Evolutionary conservation across 2,329 filamentous ascomycete species (phyloP), one percentile per base, ranked within the genome.

Genomic region (Colletotrichum karsti): DNA sequence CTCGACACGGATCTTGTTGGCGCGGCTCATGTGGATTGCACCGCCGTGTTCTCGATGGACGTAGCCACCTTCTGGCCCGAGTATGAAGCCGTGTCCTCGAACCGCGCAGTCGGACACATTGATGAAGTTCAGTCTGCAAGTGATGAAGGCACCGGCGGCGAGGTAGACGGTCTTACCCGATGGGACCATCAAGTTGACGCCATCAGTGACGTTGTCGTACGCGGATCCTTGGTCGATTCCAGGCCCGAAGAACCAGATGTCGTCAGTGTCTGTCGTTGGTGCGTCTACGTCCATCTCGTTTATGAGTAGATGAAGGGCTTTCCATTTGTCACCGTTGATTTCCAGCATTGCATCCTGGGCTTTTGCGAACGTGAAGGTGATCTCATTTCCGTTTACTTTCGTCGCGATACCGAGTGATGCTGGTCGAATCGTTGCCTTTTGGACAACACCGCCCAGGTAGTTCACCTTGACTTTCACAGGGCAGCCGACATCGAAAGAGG

Each of bases 241-340:
- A 2, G 73, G 74, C 3, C 73, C 74, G 57, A 74, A 77, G 68
- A 75, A 77, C 50, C 50, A 56, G 22, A 73, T 48, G 10, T 73
- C 61, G 4, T 69, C 57, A 4, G 59, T 37, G 26, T 71, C 69
- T 15, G 61, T 48, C 1, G 70, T 66, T 15, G 72, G 69, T 7
- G 64, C 58, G 10, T 71, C 28, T 1, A 37, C 55, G 9, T 74
- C 71, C 20, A 77, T 69, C 7, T 58, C 18, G 61, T 75, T 76
- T 30, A 65, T 70, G 9, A 74, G 64, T 9, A 76, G 35, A 54
- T 77, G 75, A 12, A 77, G 50, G 20, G 68, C 71, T 41, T 76
- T 63, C 63, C 73, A 77, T 13, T 74, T 73, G 53, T 76, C 69
- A 7, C 54, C 71, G 53, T 77, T 76, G 33, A 77, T 58, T 48